Evolutionary conservation across 208 protist species (phyloP).

Genomic region (Cochliopodium minus): DNA sequence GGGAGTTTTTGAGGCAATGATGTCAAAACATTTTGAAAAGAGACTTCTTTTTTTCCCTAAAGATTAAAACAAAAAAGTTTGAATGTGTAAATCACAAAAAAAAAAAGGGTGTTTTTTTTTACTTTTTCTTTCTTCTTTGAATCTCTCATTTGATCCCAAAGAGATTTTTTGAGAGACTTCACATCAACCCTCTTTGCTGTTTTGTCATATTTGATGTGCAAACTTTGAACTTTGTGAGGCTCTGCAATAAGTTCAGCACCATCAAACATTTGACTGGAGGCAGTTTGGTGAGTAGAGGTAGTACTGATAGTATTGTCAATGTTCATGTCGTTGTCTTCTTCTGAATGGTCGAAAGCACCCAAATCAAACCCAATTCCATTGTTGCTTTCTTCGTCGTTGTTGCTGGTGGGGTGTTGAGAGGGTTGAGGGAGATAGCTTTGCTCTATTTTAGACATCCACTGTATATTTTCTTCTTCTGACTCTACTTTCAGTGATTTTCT

Average conservation of each 20-base stretch:
- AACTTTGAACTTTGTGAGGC: slow-evolving; percentile 3
- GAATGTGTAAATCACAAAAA: not conserved
- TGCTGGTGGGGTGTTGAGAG: too few relatives aligned
- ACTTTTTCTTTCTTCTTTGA: not conserved
- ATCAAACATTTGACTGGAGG: not conserved
- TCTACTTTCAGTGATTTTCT: too few relatives aligned
- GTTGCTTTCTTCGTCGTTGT: not conserved
- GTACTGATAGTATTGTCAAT: not conserved
- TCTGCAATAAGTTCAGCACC: not conserved
- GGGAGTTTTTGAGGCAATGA: not conserved
- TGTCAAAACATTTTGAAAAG: slow-evolving; percentile 4
- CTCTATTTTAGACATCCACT: too few relatives aligned
- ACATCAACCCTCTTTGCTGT: slow-evolving; percentile 35
- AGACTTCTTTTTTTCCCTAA: not conserved
- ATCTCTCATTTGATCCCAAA: slow-evolving; percentile 19
- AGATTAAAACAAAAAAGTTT: not conserved
- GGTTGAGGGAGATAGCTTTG: too few relatives aligned
- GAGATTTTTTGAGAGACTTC: slow-evolving; percentile 21
- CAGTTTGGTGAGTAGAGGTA: not conserved
- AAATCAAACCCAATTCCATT: slow-evolving; percentile 5
- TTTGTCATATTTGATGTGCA: slow-evolving; percentile 23
- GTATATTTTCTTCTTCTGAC: too few relatives aligned
- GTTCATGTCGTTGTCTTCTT: not conserved
- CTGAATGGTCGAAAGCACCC: not conserved
- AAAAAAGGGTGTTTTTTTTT: not conserved